Evolutionary conservation across 2,329 filamentous ascomycete genomes (phyloP).

Genomic region (Hyphodiscus sp.): DNA sequence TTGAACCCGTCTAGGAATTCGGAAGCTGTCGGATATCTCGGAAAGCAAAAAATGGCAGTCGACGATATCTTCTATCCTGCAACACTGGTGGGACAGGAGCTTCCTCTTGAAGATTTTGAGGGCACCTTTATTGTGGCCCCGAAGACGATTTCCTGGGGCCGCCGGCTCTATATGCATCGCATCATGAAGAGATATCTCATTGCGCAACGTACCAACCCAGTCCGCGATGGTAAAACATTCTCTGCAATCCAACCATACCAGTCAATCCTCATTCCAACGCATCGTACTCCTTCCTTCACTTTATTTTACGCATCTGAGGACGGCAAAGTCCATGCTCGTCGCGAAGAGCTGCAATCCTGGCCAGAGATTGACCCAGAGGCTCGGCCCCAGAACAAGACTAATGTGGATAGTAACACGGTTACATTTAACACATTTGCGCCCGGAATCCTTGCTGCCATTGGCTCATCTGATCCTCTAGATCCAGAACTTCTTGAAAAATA

Average conservation of each 20-base stretch:
- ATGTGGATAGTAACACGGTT: neutral
- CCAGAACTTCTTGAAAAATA: conserved; percentile 34
- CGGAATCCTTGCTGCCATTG: neutral
- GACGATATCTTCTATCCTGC: conserved; percentile 37
- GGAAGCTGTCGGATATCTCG: conserved; percentile 31
- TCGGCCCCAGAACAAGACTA: neutral
- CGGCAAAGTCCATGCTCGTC: conserved; percentile 17
- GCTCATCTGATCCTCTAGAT: conserved; percentile 15
- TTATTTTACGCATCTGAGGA: conserved; percentile 20
- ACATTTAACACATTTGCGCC: conserved; percentile 11
- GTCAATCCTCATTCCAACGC: conserved; percentile 16
- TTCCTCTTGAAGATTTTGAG: conserved; percentile 23
- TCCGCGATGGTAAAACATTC: conserved; percentile 13
- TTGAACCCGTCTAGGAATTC: neutral
- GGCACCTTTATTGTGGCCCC: conserved; percentile 20
- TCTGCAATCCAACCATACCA: conserved; percentile 26
- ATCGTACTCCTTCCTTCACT: conserved; percentile 29
- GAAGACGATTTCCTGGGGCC: conserved; percentile 35
- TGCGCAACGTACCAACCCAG: conserved; percentile 10
- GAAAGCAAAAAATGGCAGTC: conserved; percentile 31
- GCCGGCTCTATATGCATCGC: conserved; percentile 37
- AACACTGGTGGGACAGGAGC: conserved; percentile 23
- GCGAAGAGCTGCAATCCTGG: conserved; percentile 26
- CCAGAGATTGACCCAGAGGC: conserved; percentile 23
- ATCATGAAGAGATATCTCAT: conserved; percentile 37